These are phyloP conservation scores for Endoconidiophora laricicola DNA, from an alignment of 2,329 filamentous ascomycete genomes.

Conservation along the genomic window DNA sequence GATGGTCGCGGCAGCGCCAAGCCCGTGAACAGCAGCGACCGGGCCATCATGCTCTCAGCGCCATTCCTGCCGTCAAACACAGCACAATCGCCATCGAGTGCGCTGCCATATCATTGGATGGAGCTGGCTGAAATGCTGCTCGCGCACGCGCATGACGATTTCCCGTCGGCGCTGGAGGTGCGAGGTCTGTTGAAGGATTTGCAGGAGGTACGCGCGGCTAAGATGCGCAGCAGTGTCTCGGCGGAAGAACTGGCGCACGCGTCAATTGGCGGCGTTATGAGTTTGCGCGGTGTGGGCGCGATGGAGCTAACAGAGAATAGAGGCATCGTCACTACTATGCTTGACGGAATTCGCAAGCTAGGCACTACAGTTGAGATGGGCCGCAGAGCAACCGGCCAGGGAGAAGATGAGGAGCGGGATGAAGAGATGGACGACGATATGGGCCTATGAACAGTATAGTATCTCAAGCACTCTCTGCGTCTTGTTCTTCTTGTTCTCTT, in stretches of 20 bases:
- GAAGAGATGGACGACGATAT: slow-evolving; percentile 30
- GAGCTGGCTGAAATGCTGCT: slow-evolving; percentile 79
- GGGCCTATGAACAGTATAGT: neutral
- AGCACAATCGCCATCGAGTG: slow-evolving; percentile 46
- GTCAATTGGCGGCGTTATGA: slow-evolving; percentile 49
- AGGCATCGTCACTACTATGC: slow-evolving; percentile 67
- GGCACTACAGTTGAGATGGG: slow-evolving; percentile 65
- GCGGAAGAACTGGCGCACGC: slow-evolving; percentile 45
- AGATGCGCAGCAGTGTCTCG: slow-evolving; percentile 61
- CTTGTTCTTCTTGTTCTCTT: neutral
- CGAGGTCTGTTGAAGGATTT: slow-evolving; percentile 63
- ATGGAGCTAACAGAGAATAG: slow-evolving; percentile 86
- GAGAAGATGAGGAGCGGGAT: slow-evolving; percentile 44
- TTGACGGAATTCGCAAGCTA: slow-evolving; percentile 75
- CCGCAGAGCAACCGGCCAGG: slow-evolving; percentile 55
- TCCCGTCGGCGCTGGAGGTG: slow-evolving; percentile 56
- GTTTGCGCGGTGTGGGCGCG: slow-evolving; percentile 59
- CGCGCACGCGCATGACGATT: slow-evolving; percentile 69
- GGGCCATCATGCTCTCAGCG: slow-evolving; percentile 32
- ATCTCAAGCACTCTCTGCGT: neutral
- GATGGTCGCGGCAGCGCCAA: slow-evolving; percentile 33
- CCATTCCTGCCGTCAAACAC: slow-evolving; percentile 70
- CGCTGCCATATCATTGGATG: slow-evolving; percentile 88
- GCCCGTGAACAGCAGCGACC: slow-evolving; percentile 22
- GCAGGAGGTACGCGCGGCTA: slow-evolving; percentile 75